These are phyloP conservation scores for Diplodia sapinea DNA, from an alignment of 2,329 filamentous ascomycete genomes.

Conservation along the genomic window DNA sequence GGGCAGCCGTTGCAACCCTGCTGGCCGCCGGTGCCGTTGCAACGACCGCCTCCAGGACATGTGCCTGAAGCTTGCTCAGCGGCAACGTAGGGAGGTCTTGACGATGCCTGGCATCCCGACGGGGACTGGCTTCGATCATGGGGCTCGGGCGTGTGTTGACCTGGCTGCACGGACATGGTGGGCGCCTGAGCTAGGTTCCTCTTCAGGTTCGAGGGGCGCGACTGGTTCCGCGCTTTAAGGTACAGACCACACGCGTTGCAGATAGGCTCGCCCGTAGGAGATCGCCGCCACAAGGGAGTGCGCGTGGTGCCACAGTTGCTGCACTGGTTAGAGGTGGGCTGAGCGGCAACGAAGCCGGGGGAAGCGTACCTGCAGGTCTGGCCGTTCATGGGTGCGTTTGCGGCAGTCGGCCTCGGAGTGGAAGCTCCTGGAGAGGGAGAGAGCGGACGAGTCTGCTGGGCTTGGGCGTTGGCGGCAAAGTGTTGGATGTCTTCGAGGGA, in stretches of 20 bases:
- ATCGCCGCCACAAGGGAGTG: constrained; percentile 93
- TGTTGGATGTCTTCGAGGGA: constrained; percentile 49
- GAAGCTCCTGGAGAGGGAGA: constrained; percentile 26
- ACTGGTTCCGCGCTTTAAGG: constrained; percentile 88
- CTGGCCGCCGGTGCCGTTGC: constrained; percentile 94
- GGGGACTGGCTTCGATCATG: constrained; percentile 51
- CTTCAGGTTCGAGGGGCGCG: constrained; percentile 88
- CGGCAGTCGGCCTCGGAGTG: constrained; percentile 35
- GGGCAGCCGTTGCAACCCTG: constrained; percentile 95
- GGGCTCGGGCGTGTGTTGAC: constrained; percentile 43
- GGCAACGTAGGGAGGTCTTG: constrained; percentile 73
- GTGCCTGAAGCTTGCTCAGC: constrained; percentile 74
- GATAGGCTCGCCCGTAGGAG: constrained; percentile 90
- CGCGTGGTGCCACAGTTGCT: constrained; percentile 96
- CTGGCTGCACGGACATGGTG: constrained; percentile 35
- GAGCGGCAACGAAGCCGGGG: not conserved
- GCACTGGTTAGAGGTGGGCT: constrained; percentile 26
- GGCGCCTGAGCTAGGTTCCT: constrained; percentile 62
- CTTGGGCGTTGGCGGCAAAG: constrained; percentile 36
- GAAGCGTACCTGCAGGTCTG: constrained; percentile 73
- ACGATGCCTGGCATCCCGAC: constrained; percentile 41
- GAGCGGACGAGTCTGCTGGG: constrained; percentile 16
- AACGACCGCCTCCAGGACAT: constrained; percentile 91
- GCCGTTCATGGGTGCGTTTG: constrained; percentile 56
- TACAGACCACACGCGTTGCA: constrained; percentile 98